These are phyloP conservation scores for Vitis rupestris DNA, from an alignment of 164 flowering plant species.

Conservation along the genomic window DNA sequence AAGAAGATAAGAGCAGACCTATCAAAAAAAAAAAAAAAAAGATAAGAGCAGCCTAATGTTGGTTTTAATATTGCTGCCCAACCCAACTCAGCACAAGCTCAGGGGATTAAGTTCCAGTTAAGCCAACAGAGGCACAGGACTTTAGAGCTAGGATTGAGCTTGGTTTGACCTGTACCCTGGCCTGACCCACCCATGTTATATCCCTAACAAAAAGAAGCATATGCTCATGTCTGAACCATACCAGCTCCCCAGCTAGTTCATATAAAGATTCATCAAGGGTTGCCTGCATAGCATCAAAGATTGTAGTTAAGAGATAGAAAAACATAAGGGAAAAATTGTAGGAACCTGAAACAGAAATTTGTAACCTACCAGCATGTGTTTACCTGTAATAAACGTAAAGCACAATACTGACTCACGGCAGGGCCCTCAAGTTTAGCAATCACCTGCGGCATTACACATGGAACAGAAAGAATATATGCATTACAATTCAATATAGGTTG, in stretches of 20 bases:
- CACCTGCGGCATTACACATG: conserved; percentile 49
- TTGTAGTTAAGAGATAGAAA: not conserved
- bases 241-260: conserved; percentile 99
- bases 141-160: too few relatives aligned
- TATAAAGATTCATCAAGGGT: conserved; percentile 94
- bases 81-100: too few relatives aligned
- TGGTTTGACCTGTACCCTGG: too few relatives aligned
- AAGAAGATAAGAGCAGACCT: too few relatives aligned
- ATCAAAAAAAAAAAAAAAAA: too few relatives aligned
- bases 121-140: too few relatives aligned
- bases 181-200: too few relatives aligned
- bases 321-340: not conserved
- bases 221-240: conserved; percentile 27
- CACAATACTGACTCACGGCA: conserved; percentile 97
- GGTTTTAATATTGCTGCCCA: too few relatives aligned
- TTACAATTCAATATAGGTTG: too few relatives aligned
- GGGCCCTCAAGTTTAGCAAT: conserved; percentile 99
- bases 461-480: not conserved
- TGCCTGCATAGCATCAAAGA: conserved; percentile 53
- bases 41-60: too few relatives aligned
- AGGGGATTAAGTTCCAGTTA: too few relatives aligned
- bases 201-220: not conserved
- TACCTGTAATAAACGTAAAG: conserved; percentile 91
- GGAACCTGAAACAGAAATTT: not conserved
- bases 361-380: conserved; percentile 3